Base-by-base conservation (phyloP, 2,329 filamentous ascomycete genomes). In the Calonectria ilicicola region DNA sequence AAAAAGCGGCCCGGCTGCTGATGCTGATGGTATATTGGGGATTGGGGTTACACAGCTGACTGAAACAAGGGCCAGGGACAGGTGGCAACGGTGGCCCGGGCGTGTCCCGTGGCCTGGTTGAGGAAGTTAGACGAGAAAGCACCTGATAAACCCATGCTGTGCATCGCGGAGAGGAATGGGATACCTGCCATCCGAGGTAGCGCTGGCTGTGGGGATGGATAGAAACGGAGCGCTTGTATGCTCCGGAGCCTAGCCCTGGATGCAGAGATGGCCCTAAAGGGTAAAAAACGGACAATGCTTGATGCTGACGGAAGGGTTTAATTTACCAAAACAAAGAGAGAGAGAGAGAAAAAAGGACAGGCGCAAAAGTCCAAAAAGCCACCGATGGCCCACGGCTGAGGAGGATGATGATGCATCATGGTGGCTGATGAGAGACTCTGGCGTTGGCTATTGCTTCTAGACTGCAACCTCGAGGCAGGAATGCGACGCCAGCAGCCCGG, bases 401-500 rank as follows among this genome's bases (percentile, higher is more conserved):
- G 56, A 49, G 27, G 12, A 46, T 9, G 56, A 49, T 60, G 49
- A 65, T 65, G 68, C 42, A 60, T 49, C 47, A 62, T 49, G 29
- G 49, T 60, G 68, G 51, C 68, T 66, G 49, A 70, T 65, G 63
- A 23, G 51, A 66, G 47, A 42, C 38, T 10, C 38, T 27, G 60
- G 35, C 67, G 26, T 21, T 19, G 56, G n/a, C 53, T 62, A 44
- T 27, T 42, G 29, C 17, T 47, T 27, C 29, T 8, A 21, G 21
- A 51, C n/a, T 69, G 46, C 32, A 49, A 68, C 53, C 19, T 38
- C 2, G 9, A 15, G 21, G 44, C 14, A 29, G 38, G 23, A 63
- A 40, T 38, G 29, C 53, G 29, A 40, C 53, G n/a, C 32, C 35
- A 35, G 53, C 53, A 38, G n/a, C 23, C 29, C 53, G 38, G 19